Conservation (phyloP, 306 rosid genomes). For the Lathyrus aphaca region DNA sequence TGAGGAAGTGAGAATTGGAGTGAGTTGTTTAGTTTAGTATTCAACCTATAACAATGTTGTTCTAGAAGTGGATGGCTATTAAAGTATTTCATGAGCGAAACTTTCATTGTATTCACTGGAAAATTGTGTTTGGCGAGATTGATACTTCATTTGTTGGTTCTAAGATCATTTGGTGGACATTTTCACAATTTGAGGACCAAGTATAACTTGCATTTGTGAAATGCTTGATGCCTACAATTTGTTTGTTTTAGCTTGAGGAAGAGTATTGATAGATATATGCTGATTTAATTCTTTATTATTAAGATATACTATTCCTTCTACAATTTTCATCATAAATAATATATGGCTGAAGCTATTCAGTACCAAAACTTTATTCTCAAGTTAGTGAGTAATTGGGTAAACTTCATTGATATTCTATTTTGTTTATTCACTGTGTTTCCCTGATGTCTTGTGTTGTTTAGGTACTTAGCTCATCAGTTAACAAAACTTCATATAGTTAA, state of each 20-base stretch:
- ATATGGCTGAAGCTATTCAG: background rate
- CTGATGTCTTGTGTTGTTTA: slow-evolving; percentile 42
- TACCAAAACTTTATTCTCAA: too few species aligned
- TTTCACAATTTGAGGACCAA: background rate
- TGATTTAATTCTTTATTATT: background rate
- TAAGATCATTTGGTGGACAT: background rate
- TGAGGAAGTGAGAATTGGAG: too few species aligned
- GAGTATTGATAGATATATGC: too few species aligned
- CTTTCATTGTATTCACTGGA: too few species aligned
- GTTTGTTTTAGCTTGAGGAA: too few species aligned
- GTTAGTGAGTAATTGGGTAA: slow-evolving; percentile 7
- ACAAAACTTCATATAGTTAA: slow-evolving; percentile 73
- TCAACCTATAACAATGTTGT: too few species aligned
- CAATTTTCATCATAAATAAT: background rate
- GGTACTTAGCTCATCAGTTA: slow-evolving; percentile 84
- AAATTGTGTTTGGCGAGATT: background rate
- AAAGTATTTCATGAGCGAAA: too few species aligned
- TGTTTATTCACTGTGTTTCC: slow-evolving; percentile 30
- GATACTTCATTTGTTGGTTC: background rate
- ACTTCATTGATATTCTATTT: slow-evolving; percentile 28
- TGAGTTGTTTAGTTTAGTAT: too few species aligned
- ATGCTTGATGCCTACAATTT: too few species aligned
- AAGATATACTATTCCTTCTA: background rate
- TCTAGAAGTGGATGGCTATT: too few species aligned
- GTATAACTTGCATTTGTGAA: background rate